phyloP scores from a whole-genome alignment of 805 yeast species.

The Pichia cabralensis region DNA sequence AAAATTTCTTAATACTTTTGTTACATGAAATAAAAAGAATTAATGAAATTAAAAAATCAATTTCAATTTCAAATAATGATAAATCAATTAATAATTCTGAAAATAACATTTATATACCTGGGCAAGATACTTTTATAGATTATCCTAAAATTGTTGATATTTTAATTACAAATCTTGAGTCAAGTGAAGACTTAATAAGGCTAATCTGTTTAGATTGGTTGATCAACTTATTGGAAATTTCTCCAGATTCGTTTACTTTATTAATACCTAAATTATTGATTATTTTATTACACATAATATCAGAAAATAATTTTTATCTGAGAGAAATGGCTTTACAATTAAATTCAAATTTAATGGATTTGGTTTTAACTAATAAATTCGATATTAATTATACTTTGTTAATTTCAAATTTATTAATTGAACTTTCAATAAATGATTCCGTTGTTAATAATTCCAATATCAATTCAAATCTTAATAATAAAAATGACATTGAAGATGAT shows the following conservation, averaged over 20 bases:
- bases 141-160: constrained; percentile 74
- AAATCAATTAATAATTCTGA: not conserved
- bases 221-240: constrained; percentile 55
- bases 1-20: constrained; percentile 61
- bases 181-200: constrained; percentile 67
- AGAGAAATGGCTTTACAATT: constrained; percentile 45
- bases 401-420: constrained; percentile 61
- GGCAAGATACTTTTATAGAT: constrained; percentile 77
- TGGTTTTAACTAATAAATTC: constrained; percentile 29
- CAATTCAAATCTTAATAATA: not conserved
- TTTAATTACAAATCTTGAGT: constrained; percentile 68
- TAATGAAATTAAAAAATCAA: constrained; percentile 51
- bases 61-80: constrained; percentile 21
- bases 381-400: constrained; percentile 45
- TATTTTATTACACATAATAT: constrained; percentile 52
- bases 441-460: not conserved
- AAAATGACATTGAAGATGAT: no score
- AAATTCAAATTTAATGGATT: constrained; percentile 45
- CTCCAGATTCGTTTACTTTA: constrained; percentile 66
- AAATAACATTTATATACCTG: constrained; percentile 41
- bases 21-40: constrained; percentile 73
- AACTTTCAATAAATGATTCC: constrained; percentile 34
- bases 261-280: constrained; percentile 69
- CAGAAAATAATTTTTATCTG: constrained; percentile 40
- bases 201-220: constrained; percentile 78